Base-by-base conservation (phyloP, 495 filamentous ascomycete species). In the Talaromyces thailandensis region DNA sequence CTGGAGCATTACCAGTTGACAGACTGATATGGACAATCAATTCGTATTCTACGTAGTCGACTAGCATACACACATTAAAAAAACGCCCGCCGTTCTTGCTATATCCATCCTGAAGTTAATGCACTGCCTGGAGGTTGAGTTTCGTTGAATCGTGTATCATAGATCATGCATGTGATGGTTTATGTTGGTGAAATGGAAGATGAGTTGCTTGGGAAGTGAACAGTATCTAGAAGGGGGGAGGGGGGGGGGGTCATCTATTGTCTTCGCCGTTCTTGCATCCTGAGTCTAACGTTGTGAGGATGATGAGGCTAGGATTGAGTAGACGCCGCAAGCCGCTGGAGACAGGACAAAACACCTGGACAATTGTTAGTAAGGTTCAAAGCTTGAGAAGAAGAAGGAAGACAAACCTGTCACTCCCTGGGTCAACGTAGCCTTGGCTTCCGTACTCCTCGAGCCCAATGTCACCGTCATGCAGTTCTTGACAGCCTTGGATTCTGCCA, bases 401-500 rank as follows among this genome's bases (percentile, higher is more conserved):
- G 16, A 66, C 66, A 61, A 50, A 80, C 93, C 92, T 69, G 91
- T 94, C 45, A 96, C 90, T 64, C 93, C 93, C 73, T 93, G 89
- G 2, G 90, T 93, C 67, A 96, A 68, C 2, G 93, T 96, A 16
- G 87, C 84, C 63, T 83, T 87, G 9, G 93, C 93, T 73, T 94
- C 90, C 0, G 92, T 96, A 74, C 91, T 95, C 52, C 92, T 78
- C 65, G 79, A 88, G 16, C 93, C 92, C 59, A 97, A 75, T 58
- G 86, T 91, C 21, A 96, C 91, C 1, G 91, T 96, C 66, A 87
- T 85, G 6, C 91, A 87, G 61, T 90, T 79, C 35, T 85, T 72
- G 50, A 95, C 79, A 6, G 69, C 71, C 29, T 80, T 76, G 37
- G 75, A 72, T 1, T 74, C 77, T 24, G 76, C 78, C 28, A 96